Evolutionary conservation across 768 basidiomycete species (phyloP).

Genomic region (Tephrocybe sp.): DNA sequence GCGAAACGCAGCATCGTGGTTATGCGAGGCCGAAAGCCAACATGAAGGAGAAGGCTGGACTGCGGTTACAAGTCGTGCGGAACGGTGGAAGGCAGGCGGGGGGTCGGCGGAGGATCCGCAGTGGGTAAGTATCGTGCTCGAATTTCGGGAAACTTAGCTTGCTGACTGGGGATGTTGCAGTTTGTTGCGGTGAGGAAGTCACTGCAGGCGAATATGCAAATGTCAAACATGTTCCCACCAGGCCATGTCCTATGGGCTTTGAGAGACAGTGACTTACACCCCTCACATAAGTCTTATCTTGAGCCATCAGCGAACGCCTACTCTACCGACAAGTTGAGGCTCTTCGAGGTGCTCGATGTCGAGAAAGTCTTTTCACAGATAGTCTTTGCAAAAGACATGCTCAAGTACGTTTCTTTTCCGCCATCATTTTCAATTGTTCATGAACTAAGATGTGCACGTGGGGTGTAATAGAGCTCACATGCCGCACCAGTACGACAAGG

Average conservation of each 20-base stretch:
- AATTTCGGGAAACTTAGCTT: background rate
- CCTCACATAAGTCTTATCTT: conserved; percentile 43
- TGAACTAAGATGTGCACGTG: background rate
- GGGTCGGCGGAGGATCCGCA: conserved; percentile 52
- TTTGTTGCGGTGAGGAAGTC: conserved; percentile 81
- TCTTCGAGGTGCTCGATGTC: conserved; percentile 77
- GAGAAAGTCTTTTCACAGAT: conserved; percentile 79
- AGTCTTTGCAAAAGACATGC: conserved; percentile 80
- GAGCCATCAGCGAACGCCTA: conserved; percentile 17
- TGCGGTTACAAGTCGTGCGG: conserved; percentile 46
- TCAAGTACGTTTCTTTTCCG: conserved; percentile 47
- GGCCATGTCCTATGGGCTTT: conserved; percentile 80
- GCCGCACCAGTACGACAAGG: conserved; percentile 78
- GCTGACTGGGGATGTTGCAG: conserved; percentile 32
- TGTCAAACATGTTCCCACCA: conserved; percentile 69
- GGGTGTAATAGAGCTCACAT: conserved; percentile 56
- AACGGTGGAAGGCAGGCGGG: conserved; percentile 55
- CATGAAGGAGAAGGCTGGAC: conserved; percentile 54
- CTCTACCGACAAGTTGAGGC: conserved; percentile 51
- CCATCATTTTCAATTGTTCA: background rate
- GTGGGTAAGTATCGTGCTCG: conserved; percentile 39
- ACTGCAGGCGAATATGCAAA: conserved; percentile 81
- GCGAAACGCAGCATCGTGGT: conserved; percentile 70
- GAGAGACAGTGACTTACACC: conserved; percentile 67
- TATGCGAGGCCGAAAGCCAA: conserved; percentile 65